Conservation (phyloP, 2,329 filamentous ascomycete genomes). For the Fusarium torulosum region DNA sequence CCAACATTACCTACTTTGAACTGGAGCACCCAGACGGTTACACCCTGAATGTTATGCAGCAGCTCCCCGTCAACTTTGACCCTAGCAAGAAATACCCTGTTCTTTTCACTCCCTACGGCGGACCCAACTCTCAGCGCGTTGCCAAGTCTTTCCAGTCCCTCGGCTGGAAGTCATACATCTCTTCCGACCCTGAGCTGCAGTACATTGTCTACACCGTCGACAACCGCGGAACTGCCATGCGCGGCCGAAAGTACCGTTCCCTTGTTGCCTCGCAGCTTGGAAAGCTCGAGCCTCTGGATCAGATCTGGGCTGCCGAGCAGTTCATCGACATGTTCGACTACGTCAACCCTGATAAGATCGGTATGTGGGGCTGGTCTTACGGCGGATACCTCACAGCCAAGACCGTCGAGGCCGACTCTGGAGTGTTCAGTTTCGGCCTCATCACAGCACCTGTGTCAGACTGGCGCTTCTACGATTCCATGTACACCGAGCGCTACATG, state of each 20-base stretch:
- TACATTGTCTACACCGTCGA: conserved; percentile 77
- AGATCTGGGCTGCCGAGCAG: conserved; percentile 74
- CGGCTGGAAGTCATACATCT: conserved; percentile 72
- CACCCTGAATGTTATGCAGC: conserved; percentile 73
- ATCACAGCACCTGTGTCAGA: conserved; percentile 76
- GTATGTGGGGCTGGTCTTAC: conserved; percentile 77
- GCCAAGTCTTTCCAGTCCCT: conserved; percentile 67
- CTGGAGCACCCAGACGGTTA: conserved; percentile 72
- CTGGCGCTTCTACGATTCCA: conserved; percentile 78
- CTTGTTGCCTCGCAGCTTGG: conserved; percentile 71
- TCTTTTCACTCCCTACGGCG: conserved; percentile 76
- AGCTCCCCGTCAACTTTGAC: conserved; percentile 74
- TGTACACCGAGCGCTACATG: conserved; percentile 82
- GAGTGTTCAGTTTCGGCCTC: conserved; percentile 71
- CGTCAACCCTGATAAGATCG: conserved; percentile 70
- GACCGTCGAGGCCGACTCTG: conserved; percentile 72
- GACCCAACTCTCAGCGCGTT: conserved; percentile 73
- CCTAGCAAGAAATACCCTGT: conserved; percentile 73
- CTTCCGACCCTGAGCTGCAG: conserved; percentile 75
- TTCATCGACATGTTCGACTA: conserved; percentile 63
- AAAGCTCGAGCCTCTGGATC: conserved; percentile 72
- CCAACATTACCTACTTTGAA: conserved; percentile 73
- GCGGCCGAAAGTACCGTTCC: conserved; percentile 72
- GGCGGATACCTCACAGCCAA: conserved; percentile 76
- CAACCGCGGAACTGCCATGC: conserved; percentile 74